A percentile compares a stretch with the other conserved stretches of the same genome.
phyloP scores from a whole-genome alignment of 176 grass and related monocot genomes.

The Miscanthus lutarioriparius region DNA sequence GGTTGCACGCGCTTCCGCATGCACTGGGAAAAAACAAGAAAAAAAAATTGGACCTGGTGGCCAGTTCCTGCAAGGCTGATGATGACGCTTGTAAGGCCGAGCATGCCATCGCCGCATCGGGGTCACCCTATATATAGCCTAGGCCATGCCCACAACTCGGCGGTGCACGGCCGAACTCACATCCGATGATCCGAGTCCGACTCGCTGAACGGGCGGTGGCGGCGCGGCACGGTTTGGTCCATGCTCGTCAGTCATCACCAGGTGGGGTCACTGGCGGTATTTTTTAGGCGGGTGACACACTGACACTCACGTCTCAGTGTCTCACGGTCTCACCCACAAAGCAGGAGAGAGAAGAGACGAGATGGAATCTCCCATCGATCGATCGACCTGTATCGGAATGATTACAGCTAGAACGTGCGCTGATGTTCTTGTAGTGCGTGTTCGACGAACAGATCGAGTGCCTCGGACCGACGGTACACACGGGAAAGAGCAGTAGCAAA shows the following conservation, averaged over 20 bases:
- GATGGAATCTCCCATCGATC: constrained; percentile 34
- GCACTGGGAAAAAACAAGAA: not conserved
- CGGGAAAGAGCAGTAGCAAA: not conserved
- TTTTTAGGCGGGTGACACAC: not conserved
- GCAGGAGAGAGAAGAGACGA: not conserved
- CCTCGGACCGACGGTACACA: not conserved
- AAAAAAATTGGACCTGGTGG: not conserved
- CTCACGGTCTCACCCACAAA: not conserved
- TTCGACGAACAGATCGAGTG: constrained; percentile 12
- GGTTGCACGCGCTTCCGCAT: not conserved
- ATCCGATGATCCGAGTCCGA: not conserved
- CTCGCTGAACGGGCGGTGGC: not conserved
- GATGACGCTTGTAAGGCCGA: not conserved
- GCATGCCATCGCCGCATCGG: not conserved
- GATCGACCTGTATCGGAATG: constrained; percentile 7
- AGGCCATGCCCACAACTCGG: not conserved
- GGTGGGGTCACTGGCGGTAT: not conserved
- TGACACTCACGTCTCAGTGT: not conserved
- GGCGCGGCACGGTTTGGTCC: not conserved
- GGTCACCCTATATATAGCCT: not conserved
- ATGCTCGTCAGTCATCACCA: not conserved
- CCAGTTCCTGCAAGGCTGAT: not conserved
- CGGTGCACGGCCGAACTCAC: not conserved
- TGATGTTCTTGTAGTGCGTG: not conserved
- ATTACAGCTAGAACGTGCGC: constrained; percentile 6